Evolutionary conservation across 192 early-diverging fungal genomes (phyloP), one percentile per base, ranked within the genome.

Genomic region (Rhizoclosmatium globosum): DNA sequence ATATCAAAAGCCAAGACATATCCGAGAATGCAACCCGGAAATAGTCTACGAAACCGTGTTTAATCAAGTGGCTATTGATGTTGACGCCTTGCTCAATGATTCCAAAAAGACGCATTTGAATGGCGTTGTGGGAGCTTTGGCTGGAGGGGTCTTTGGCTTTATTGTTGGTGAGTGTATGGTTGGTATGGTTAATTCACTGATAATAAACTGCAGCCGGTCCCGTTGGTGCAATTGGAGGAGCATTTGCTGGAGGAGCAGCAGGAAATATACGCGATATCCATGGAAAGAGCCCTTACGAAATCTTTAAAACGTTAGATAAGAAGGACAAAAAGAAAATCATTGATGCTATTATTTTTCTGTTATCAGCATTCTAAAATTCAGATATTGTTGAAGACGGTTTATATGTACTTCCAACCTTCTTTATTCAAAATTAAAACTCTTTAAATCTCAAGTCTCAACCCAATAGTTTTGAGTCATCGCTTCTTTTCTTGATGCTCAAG

Each of bases 401-500:
- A 31, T 31, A 31, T 31, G 31, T 31, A 31, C 31, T 31, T 31
- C 0, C 31, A 31, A 31, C 31, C 31, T 31, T 31, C 31, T 31
- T 31, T 31, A 31, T 0, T 31, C 31, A 31, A 31, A 31, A 31
- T 31, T 31, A 31, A 31, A 31, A n/a, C n/a, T n/a, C n/a, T n/a
- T n/a, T n/a, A n/a, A n/a, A n/a, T n/a, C n/a, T n/a, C 31, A 31
- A 31, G 31, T 31, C 31, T 31, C 0, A 31, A 31, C 31, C 31
- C 31, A 31, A 31, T 0, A 31, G 31, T 31, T 31, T 31, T 31
- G 31, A 31, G 31, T 31, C 31, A 31, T 31, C 31, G 31, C 31
- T 31, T 31, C 31, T 53, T 17, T 53, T 53, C 70, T 71, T 71
- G 41, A 71, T 71, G n/a, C 21, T 21, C 42, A 82, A 84, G 67